Evolutionary conservation across 164 flowering plant genomes (phyloP).

Genomic region (Cinnamomum micranthum): DNA sequence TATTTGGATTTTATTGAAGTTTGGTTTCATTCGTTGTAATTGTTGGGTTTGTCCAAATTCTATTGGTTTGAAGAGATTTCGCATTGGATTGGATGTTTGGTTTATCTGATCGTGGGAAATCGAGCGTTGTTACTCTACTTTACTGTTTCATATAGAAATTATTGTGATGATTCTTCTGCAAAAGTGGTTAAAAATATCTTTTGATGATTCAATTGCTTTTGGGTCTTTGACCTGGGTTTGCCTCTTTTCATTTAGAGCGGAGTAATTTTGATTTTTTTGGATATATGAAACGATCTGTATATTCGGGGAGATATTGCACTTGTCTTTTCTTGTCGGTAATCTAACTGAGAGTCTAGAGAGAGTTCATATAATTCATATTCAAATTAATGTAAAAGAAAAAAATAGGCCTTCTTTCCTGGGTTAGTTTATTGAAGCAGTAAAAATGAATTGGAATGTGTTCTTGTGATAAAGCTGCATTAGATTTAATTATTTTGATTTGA

Average conservation of each 20-base stretch:
- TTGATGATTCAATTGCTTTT: no score
- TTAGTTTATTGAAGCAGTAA: no score
- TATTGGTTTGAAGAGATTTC: background rate
- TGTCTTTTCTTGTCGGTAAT: no score
- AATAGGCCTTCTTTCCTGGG: no score
- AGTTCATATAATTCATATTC: no score
- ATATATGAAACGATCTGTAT: background rate
- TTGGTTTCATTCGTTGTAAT: background rate
- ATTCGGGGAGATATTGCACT: background rate
- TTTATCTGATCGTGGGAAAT: background rate
- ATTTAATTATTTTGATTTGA: no score
- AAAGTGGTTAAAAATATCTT: no score
- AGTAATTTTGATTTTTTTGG: background rate
- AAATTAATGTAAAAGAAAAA: background rate
- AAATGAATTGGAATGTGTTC: no score
- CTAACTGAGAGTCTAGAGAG: background rate
- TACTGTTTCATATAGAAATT: background rate
- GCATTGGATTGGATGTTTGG: background rate
- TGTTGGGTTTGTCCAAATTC: background rate
- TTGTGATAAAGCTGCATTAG: background rate
- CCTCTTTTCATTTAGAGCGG: background rate
- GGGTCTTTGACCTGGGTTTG: background rate
- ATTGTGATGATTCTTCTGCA: no score
- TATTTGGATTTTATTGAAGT: background rate
- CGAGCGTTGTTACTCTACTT: background rate